These are phyloP conservation scores for Prunus fruticosa DNA, from an alignment of 306 rosid species.

Conservation along the genomic window DNA sequence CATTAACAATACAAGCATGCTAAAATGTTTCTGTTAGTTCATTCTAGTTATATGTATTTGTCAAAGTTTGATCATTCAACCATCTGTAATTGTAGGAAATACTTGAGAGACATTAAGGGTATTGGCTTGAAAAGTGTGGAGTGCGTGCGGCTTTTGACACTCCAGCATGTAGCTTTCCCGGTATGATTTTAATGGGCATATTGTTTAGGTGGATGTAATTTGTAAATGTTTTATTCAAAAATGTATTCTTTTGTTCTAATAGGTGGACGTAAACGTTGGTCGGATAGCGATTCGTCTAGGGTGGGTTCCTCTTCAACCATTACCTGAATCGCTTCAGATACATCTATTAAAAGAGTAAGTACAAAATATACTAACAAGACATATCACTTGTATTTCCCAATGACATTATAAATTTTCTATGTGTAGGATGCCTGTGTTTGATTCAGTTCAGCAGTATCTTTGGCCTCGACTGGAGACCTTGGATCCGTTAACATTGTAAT, in stretches of 20 bases:
- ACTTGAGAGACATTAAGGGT: slow-evolving; percentile 45
- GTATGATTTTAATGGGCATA: slow-evolving; percentile 31
- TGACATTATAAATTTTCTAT: background rate
- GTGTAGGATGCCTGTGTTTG: slow-evolving; percentile 52
- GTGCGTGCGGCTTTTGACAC: slow-evolving; percentile 68
- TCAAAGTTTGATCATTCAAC: background rate
- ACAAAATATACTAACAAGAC: background rate
- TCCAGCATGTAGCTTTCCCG: slow-evolving; percentile 61
- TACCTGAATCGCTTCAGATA: slow-evolving; percentile 53
- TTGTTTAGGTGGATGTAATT: background rate
- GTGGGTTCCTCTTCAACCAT: slow-evolving; percentile 79
- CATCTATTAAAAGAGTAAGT: slow-evolving; percentile 61
- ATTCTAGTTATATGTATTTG: background rate
- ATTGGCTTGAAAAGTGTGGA: slow-evolving; percentile 80
- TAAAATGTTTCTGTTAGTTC: background rate
- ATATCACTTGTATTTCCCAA: background rate
- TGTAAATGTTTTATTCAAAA: background rate
- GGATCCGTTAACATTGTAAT: slow-evolving; percentile 49
- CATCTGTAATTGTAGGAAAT: slow-evolving; percentile 38
- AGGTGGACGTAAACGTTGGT: slow-evolving; percentile 90
- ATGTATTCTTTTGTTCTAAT: background rate
- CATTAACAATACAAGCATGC: background rate
- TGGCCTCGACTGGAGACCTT: slow-evolving; percentile 63
- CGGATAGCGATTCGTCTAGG: slow-evolving; percentile 73
- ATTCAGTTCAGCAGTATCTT: slow-evolving; percentile 63